These are phyloP conservation scores for Penicillium ucsense DNA, from an alignment of 495 filamentous ascomycete genomes.

Conservation along the genomic window DNA sequence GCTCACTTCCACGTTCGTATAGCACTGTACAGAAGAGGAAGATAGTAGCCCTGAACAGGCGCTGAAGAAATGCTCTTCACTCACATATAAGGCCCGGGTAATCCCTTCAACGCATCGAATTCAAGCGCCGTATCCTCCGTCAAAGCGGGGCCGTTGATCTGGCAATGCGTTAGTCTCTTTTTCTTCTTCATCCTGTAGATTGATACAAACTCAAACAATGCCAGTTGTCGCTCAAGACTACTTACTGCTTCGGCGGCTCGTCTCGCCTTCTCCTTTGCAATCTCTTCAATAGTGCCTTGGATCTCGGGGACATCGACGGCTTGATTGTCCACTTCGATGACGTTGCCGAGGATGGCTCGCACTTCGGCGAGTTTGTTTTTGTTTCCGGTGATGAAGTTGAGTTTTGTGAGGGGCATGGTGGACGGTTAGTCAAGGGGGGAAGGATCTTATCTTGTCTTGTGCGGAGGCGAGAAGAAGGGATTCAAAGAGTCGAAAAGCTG, in stretches of 20 bases:
- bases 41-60: background rate
- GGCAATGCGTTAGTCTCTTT: background rate
- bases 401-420: slow-evolving; percentile 25
- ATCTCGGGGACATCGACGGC: slow-evolving; percentile 76
- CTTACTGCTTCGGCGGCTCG: slow-evolving; percentile 47
- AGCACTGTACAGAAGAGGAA: too few species aligned
- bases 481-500: slow-evolving; percentile 2
- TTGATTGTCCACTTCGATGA: slow-evolving; percentile 63
- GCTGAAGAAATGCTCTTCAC: slow-evolving; percentile 11
- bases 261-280: slow-evolving; percentile 77
- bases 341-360: slow-evolving; percentile 67
- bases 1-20: too few species aligned
- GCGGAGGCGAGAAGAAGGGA: background rate
- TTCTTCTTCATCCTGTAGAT: too few species aligned
- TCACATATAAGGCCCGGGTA: slow-evolving; percentile 97
- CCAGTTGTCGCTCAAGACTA: background rate
- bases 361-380: slow-evolving; percentile 86
- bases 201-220: too few species aligned
- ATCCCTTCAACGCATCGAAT: slow-evolving; percentile 77
- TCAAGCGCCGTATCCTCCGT: slow-evolving; percentile 94
- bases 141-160: slow-evolving; percentile 80
- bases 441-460: background rate
- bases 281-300: slow-evolving; percentile 86
- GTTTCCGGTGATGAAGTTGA: slow-evolving; percentile 98
- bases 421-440: background rate